Conservation (phyloP, 139 green algal genomes). For the Coccomyxa sp. region DNA sequence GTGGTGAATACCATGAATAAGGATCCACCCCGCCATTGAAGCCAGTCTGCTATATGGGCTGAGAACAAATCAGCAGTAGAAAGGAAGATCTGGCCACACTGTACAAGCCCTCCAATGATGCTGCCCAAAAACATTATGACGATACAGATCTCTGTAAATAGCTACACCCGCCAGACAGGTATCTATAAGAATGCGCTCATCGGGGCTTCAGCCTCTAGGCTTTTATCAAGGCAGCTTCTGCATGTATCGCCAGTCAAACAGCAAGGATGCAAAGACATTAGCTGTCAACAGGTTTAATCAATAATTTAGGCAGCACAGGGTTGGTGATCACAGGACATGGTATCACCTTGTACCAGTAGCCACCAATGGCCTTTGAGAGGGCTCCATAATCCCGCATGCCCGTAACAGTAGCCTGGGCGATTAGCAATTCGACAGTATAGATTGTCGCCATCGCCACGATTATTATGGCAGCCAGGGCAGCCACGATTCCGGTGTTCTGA, state of each 20-base stretch:
- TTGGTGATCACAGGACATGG: too few relatives aligned
- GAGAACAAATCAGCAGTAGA: background rate
- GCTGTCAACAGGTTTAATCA: too few relatives aligned
- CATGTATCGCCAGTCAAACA: too few relatives aligned
- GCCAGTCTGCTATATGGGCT: background rate
- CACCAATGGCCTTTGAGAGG: conserved; percentile 7
- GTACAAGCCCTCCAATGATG: conserved; percentile 4
- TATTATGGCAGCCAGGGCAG: conserved; percentile 5
- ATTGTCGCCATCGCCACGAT: conserved; percentile 4
- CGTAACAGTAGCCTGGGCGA: conserved; percentile 5
- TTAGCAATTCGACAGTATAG: conserved; percentile 11
- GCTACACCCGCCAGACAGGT: too few relatives aligned
- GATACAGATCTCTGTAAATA: conserved; percentile 10
- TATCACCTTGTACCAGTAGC: conserved; percentile 4
- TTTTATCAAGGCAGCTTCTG: too few relatives aligned
- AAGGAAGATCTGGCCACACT: conserved; percentile 3
- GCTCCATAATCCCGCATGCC: conserved; percentile 12
- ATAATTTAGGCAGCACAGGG: too few relatives aligned
- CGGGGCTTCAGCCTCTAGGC: too few relatives aligned
- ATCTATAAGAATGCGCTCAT: too few relatives aligned
- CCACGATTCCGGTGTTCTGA: conserved; percentile 1
- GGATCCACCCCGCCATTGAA: background rate
- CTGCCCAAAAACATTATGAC: conserved; percentile 12
- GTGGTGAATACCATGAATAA: conserved; percentile 9
- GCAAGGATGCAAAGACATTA: too few relatives aligned